Percentiles rank a stretch among this genome's conserved stretches.
Evolutionary conservation across 2,329 filamentous ascomycete genomes (phyloP).

Genomic region (Claviceps pazoutovae): DNA sequence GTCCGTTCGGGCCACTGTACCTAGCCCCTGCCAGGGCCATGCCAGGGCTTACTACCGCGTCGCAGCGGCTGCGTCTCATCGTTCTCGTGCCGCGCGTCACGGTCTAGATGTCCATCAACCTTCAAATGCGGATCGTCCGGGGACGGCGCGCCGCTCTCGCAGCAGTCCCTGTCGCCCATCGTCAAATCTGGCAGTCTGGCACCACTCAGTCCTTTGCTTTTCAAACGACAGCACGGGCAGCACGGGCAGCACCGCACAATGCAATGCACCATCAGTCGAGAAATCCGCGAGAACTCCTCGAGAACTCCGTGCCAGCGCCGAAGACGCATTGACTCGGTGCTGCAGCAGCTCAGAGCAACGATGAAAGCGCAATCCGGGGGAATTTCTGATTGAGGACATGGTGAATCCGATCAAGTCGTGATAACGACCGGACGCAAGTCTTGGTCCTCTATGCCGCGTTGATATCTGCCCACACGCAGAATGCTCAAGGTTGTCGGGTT

Average conservation of each 20-base stretch:
- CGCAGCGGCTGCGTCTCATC: neutral
- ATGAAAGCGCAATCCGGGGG: neutral
- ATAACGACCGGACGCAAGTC: neutral
- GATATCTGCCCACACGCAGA: constrained; percentile 5
- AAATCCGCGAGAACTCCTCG: no score
- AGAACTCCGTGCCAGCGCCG: neutral
- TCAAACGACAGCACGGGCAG: neutral
- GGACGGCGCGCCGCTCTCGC: no score
- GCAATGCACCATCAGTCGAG: neutral
- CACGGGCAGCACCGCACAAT: neutral
- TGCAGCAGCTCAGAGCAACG: neutral
- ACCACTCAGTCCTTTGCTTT: no score
- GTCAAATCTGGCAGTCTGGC: no score
- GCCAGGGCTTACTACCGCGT: neutral
- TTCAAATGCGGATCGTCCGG: neutral
- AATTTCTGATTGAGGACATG: neutral
- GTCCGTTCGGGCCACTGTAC: neutral
- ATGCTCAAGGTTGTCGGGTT: constrained; percentile 18
- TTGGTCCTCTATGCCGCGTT: constrained; percentile 1
- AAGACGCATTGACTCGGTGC: neutral
- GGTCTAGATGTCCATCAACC: neutral
- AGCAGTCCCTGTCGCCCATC: no score
- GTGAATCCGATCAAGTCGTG: neutral
- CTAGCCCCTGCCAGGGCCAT: neutral
- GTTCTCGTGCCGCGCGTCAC: neutral